Evolutionary conservation across 371 early-diverging fungal species (phyloP).

Genomic region (Lichtheimia hyalospora): DNA sequence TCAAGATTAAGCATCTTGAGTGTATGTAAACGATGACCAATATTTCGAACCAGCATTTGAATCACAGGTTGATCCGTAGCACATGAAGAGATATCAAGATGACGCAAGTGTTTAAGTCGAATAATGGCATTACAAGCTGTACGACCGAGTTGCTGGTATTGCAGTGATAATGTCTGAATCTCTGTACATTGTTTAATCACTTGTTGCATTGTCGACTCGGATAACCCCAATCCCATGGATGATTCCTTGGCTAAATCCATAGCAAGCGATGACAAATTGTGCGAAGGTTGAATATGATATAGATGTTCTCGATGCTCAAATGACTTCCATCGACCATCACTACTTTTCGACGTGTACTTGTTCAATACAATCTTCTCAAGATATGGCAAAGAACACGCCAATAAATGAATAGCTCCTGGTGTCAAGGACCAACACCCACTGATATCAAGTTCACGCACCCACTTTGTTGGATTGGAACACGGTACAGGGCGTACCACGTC

Average conservation of each 20-base stretch:
- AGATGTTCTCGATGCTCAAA: conserved; percentile 41
- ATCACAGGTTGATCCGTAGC: conserved; percentile 22
- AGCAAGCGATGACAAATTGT: conserved; percentile 31
- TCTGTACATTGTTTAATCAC: conserved; percentile 7
- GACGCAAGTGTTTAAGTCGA: conserved; percentile 14
- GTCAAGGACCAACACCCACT: conserved; percentile 38
- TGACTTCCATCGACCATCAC: conserved; percentile 2
- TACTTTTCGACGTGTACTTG: conserved; percentile 14
- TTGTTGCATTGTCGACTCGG: conserved; percentile 15
- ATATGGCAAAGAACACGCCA: conserved; percentile 24
- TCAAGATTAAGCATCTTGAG: conserved; percentile 49
- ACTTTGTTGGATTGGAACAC: not conserved
- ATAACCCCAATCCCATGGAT: conserved; percentile 18
- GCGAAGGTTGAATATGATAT: conserved; percentile 38
- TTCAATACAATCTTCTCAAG: conserved; percentile 23
- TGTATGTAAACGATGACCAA: conserved; percentile 17
- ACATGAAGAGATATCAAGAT: conserved; percentile 43
- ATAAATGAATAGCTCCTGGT: conserved; percentile 20
- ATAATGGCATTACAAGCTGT: conserved; percentile 11
- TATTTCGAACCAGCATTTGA: conserved; percentile 22
- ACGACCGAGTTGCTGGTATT: conserved; percentile 29
- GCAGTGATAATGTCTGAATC: conserved; percentile 27
- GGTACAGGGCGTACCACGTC: not conserved
- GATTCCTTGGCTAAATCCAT: conserved; percentile 36
- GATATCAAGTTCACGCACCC: conserved; percentile 17